Evolutionary conservation across 208 protist species (phyloP).

Genomic region (Trichomonas gallinae): DNA sequence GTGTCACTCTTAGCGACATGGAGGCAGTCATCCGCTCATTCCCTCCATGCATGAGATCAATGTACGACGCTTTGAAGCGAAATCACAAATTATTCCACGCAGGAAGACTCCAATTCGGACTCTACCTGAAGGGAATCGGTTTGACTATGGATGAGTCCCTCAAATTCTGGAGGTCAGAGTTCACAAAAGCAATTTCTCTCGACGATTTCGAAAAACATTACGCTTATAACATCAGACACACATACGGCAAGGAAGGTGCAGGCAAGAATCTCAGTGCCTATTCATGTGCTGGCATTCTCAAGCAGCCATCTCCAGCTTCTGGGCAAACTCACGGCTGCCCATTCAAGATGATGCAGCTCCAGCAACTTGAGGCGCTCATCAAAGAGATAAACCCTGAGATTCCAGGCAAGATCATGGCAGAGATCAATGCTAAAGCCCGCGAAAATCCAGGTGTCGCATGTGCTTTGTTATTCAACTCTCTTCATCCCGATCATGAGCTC

Average conservation of each 20-base stretch:
- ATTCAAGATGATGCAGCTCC: not conserved
- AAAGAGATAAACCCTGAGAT: not conserved
- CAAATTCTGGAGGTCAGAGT: not conserved
- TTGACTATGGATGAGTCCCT: not conserved
- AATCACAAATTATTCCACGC: not conserved
- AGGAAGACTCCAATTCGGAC: not conserved
- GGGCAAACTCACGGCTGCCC: slow-evolving; percentile 20
- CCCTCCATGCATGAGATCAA: not conserved
- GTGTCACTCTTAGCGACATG: not conserved
- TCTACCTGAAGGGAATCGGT: slow-evolving; percentile 23
- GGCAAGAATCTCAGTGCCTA: not conserved
- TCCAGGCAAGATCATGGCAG: not conserved
- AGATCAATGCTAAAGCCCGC: not conserved
- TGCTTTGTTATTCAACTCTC: not conserved
- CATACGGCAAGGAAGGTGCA: slow-evolving; percentile 18
- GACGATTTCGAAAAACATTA: slow-evolving; percentile 13
- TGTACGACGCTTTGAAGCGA: not conserved
- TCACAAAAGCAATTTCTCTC: not conserved
- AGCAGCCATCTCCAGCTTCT: not conserved
- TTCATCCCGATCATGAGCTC: not conserved
- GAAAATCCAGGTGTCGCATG: not conserved
- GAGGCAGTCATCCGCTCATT: not conserved
- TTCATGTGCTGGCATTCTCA: not conserved
- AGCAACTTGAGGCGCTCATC: not conserved
- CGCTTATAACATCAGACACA: slow-evolving; percentile 21